phyloP scores from a whole-genome alignment of 2,329 filamentous ascomycete species.

The Diaporthe humulicola region DNA sequence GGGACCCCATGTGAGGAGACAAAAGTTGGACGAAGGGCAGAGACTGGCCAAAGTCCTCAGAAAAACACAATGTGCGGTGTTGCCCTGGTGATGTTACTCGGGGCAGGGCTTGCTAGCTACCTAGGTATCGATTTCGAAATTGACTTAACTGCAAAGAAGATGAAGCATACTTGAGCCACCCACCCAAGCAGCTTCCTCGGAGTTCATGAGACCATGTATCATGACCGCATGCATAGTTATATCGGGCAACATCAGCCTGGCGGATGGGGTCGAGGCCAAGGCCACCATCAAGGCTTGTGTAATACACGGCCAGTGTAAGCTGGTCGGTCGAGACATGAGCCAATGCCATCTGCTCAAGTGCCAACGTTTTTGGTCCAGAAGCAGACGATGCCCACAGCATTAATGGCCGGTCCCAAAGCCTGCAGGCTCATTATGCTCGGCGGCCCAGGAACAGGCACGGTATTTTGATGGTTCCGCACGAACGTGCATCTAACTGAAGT shows the following conservation, averaged over 20 bases:
- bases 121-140: neutral
- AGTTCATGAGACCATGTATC: neutral
- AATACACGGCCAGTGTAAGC: neutral
- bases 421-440: neutral
- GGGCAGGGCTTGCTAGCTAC: neutral
- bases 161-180: neutral
- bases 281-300: conserved; percentile 5
- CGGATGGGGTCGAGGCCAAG: conserved; percentile 16
- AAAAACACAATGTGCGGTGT: neutral
- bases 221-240: neutral
- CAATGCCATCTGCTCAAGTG: neutral
- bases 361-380: neutral
- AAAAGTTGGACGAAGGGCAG: too few relatives aligned
- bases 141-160: too few relatives aligned
- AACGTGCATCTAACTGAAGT: neutral
- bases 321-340: neutral
- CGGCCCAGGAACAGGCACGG: neutral
- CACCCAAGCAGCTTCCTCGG: neutral
- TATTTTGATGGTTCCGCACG: neutral
- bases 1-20: neutral
- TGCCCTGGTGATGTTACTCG: neutral
- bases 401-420: neutral
- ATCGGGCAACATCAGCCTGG: neutral
- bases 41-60: neutral
- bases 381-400: neutral